Conservation (phyloP, 2,329 filamentous ascomycete species). For the Fusarium cicatricum region DNA sequence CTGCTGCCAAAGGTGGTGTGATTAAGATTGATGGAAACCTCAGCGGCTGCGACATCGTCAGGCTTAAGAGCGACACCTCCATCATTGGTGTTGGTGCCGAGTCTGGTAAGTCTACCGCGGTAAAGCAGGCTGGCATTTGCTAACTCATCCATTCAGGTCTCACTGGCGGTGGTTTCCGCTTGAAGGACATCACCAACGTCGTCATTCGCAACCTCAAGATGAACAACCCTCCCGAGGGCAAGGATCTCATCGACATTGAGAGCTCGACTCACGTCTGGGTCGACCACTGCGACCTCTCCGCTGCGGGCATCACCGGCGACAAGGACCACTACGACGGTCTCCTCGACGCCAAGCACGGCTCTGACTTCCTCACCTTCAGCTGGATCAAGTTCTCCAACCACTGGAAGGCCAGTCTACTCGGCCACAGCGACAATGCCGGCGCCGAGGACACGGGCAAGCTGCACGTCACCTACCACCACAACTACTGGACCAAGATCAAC, state of each 20-base stretch:
- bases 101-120: constrained; percentile 36
- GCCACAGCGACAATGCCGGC: constrained; percentile 61
- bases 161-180: constrained; percentile 52
- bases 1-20: constrained; percentile 51
- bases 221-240: constrained; percentile 53
- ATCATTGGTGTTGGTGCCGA: constrained; percentile 56
- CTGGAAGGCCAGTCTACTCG: constrained; percentile 68
- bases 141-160: constrained; percentile 28
- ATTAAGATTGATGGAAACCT: constrained; percentile 55
- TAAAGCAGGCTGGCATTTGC: background rate
- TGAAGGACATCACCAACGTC: constrained; percentile 57
- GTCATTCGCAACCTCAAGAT: constrained; percentile 61
- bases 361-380: constrained; percentile 59
- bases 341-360: constrained; percentile 64
- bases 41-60: constrained; percentile 49
- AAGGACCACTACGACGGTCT: constrained; percentile 71
- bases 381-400: constrained; percentile 49
- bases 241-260: constrained; percentile 57
- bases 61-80: constrained; percentile 57
- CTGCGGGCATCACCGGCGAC: constrained; percentile 58
- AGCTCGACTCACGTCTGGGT: constrained; percentile 60
- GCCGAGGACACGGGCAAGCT: constrained; percentile 64
- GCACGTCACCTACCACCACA: constrained; percentile 64
- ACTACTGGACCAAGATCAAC: constrained; percentile 65
- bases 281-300: constrained; percentile 64